These are phyloP conservation scores for Cucurbita pepo DNA, from an alignment of 306 rosid species.

Conservation along the genomic window DNA sequence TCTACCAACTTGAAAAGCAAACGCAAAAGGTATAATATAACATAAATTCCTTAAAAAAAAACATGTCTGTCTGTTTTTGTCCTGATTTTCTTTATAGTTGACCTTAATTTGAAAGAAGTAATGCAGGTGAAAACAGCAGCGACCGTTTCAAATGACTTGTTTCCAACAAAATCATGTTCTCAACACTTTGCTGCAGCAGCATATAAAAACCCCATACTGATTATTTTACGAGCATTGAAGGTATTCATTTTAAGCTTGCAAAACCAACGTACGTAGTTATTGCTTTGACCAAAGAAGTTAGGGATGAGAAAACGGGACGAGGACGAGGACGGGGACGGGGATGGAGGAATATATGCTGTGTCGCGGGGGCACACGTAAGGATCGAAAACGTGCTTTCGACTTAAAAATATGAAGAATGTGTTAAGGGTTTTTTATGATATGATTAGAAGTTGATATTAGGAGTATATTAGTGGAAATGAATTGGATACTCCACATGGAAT, in stretches of 20 bases:
- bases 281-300: neutral
- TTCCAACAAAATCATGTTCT: neutral
- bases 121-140: conserved; percentile 64
- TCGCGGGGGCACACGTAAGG: neutral
- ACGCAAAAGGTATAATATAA: conserved; percentile 62
- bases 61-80: neutral
- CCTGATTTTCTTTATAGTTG: neutral
- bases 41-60: neutral
- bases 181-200: neutral
- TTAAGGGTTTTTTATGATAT: neutral
- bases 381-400: neutral
- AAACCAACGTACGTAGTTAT: neutral
- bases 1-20: conserved; percentile 86
- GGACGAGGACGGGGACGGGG: neutral
- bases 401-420: neutral
- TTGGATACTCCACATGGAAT: conserved; percentile 11
- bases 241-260: neutral
- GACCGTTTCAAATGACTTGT: conserved; percentile 28
- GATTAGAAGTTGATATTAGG: conserved; percentile 6
- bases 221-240: neutral
- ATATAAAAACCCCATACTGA: neutral
- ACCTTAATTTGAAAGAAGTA: conserved; percentile 38
- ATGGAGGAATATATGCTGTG: neutral
- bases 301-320: neutral
- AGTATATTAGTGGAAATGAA: conserved; percentile 12